Percentiles rank a stretch among this genome's conserved stretches.
phyloP scores from a whole-genome alignment of 2,329 filamentous ascomycete genomes.

The Verruconis gallopava region DNA sequence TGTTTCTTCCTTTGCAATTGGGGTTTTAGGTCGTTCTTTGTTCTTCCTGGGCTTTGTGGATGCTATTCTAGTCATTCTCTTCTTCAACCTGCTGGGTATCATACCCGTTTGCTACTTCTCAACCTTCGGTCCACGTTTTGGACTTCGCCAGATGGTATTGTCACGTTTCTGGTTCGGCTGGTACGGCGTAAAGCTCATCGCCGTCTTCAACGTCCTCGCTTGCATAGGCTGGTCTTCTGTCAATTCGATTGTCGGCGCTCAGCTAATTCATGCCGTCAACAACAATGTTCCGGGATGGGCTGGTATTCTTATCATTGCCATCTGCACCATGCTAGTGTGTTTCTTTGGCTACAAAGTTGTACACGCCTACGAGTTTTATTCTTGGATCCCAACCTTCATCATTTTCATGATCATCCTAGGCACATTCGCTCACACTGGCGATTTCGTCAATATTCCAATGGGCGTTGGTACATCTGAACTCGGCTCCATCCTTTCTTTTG shows the following conservation, averaged over 20 bases:
- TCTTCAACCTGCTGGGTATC: slow-evolving; percentile 64
- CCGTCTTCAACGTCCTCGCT: slow-evolving; percentile 56
- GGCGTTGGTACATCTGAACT: slow-evolving; percentile 45
- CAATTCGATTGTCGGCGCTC: slow-evolving; percentile 68
- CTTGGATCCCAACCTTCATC: slow-evolving; percentile 59
- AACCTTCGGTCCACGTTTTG: slow-evolving; percentile 61
- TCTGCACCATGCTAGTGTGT: slow-evolving; percentile 55
- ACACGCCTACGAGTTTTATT: slow-evolving; percentile 63
- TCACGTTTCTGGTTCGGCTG: slow-evolving; percentile 66
- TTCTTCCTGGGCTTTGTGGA: slow-evolving; percentile 63
- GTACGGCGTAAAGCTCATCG: slow-evolving; percentile 34
- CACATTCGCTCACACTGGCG: slow-evolving; percentile 52
- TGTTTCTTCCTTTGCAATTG: slow-evolving; percentile 63
- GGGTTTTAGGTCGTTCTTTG: slow-evolving; percentile 54
- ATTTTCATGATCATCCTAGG: slow-evolving; percentile 62
- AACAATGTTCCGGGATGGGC: slow-evolving; percentile 54
- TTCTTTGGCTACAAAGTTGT: slow-evolving; percentile 65
- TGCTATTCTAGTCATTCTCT: slow-evolving; percentile 56
- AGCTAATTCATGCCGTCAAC: slow-evolving; percentile 65
- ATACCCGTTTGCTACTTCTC: slow-evolving; percentile 65
- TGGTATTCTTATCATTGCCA: slow-evolving; percentile 60
- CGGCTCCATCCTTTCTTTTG: slow-evolving; percentile 50
- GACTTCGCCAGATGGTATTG: slow-evolving; percentile 69
- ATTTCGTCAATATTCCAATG: slow-evolving; percentile 51
- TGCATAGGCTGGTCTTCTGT: slow-evolving; percentile 65